Evolutionary conservation across 345 rosid genomes (phyloP).

Genomic region (Moricandia arvensis): DNA sequence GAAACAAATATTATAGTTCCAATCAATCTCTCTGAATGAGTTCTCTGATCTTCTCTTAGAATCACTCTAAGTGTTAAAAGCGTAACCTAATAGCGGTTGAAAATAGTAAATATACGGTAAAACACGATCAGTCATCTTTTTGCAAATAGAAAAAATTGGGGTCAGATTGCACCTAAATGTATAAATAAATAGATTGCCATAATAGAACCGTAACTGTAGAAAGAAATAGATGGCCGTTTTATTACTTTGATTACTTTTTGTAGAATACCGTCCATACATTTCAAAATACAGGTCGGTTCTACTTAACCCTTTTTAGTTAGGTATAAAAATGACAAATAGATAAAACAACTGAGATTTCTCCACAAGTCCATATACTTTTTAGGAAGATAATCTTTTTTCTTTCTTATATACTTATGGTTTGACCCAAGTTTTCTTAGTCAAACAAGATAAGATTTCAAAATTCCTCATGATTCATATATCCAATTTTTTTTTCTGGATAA

Average conservation of each 20-base stretch:
- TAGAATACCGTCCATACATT: neutral
- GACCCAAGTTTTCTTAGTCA: neutral
- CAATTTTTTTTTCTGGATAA: neutral
- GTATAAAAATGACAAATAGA: conserved; percentile 12
- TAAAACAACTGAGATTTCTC: neutral
- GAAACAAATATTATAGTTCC: too few species aligned
- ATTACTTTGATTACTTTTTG: neutral
- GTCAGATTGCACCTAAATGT: too few species aligned
- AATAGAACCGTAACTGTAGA: neutral
- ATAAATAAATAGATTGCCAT: neutral
- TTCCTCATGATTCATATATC: neutral
- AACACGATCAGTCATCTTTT: too few species aligned
- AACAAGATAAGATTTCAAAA: neutral
- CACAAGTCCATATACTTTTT: neutral
- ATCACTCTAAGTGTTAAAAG: too few species aligned
- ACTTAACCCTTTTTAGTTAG: neutral
- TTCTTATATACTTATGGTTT: neutral
- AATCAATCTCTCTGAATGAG: too few species aligned
- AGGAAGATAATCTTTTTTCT: conserved; percentile 3
- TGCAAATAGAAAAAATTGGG: too few species aligned
- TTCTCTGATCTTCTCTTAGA: too few species aligned
- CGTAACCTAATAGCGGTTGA: too few species aligned
- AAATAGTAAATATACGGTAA: too few species aligned
- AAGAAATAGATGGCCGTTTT: neutral
- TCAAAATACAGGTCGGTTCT: conserved; percentile 3